These are phyloP conservation scores for Euclidium syriacum DNA, from an alignment of 345 rosid genomes.

Conservation along the genomic window DNA sequence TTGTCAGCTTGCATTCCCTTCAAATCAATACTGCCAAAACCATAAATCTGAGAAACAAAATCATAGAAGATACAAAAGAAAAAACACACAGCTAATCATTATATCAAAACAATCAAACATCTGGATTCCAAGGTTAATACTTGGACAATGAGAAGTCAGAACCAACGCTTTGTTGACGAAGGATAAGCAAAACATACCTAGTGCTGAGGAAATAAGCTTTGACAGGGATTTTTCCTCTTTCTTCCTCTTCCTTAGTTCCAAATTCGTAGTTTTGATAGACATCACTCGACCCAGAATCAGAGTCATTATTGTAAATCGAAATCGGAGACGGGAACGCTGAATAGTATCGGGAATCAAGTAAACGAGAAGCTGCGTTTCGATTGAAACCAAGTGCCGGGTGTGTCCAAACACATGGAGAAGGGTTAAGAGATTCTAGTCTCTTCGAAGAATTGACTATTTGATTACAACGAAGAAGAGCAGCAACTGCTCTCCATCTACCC, in stretches of 20 bases:
- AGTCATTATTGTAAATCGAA: conserved; percentile 41
- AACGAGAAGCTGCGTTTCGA: background rate
- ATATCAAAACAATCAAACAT: conserved; percentile 1
- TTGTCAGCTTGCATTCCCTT: conserved; percentile 92
- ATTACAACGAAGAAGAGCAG: conserved; percentile 40
- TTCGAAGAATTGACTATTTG: conserved; percentile 22
- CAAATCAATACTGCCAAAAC: conserved; percentile 96
- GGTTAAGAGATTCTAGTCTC: background rate
- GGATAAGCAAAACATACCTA: conserved; percentile 39
- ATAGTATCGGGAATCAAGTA: conserved; percentile 33
- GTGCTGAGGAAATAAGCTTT: conserved; percentile 83
- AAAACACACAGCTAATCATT: conserved; percentile 5
- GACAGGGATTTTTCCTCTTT: conserved; percentile 60
- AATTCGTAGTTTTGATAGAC: conserved; percentile 27
- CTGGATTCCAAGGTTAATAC: background rate
- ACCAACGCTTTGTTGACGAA: background rate
- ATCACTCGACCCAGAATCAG: conserved; percentile 48
- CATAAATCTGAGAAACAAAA: conserved; percentile 67
- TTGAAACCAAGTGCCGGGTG: background rate
- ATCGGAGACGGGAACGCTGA: conserved; percentile 59
- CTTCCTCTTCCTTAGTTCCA: conserved; percentile 51
- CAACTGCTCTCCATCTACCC: conserved; percentile 67
- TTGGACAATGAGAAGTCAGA: background rate
- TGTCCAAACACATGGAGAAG: conserved; percentile 1
- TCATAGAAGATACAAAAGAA: conserved; percentile 25